Conservation (phyloP, 2,329 filamentous ascomycete genomes). For the Truncatella angustata region DNA sequence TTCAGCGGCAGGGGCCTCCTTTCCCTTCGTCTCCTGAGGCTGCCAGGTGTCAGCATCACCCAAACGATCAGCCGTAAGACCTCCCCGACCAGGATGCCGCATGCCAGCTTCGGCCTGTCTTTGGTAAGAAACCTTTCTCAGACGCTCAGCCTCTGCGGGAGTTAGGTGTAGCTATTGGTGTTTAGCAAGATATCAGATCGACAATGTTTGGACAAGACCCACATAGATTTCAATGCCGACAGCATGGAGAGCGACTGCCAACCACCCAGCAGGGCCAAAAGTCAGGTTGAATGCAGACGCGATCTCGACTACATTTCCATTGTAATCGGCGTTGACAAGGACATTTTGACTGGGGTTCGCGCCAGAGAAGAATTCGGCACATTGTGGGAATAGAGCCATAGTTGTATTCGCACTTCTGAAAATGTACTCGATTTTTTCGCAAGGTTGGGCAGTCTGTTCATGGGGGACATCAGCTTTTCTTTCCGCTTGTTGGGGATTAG, state of each 20-base stretch:
- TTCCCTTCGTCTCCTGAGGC: not conserved
- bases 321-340: slow-evolving; percentile 32
- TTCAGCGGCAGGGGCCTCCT: not conserved
- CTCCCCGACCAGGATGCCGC: slow-evolving; percentile 45
- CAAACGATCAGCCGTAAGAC: slow-evolving; percentile 40
- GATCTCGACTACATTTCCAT: slow-evolving; percentile 25
- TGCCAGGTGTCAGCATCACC: slow-evolving; percentile 9
- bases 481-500: no score
- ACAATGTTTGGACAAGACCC: slow-evolving; percentile 22
- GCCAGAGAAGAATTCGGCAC: slow-evolving; percentile 35
- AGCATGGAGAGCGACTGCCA: slow-evolving; percentile 50
- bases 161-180: slow-evolving; percentile 47
- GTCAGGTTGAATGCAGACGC: slow-evolving; percentile 42
- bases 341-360: slow-evolving; percentile 22
- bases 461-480: no score
- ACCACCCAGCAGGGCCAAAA: slow-evolving; percentile 54
- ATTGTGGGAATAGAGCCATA: slow-evolving; percentile 41
- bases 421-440: slow-evolving; percentile 46
- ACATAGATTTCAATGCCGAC: slow-evolving; percentile 48
- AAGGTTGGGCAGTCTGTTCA: no score
- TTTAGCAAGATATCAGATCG: not conserved
- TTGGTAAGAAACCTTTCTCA: slow-evolving; percentile 55
- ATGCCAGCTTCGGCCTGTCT: slow-evolving; percentile 54
- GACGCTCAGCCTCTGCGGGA: slow-evolving; percentile 49
- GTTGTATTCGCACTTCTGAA: slow-evolving; percentile 27